Base-by-base conservation (phyloP, 78 protist genomes). In the Dictyostelium capitatum region DNA sequence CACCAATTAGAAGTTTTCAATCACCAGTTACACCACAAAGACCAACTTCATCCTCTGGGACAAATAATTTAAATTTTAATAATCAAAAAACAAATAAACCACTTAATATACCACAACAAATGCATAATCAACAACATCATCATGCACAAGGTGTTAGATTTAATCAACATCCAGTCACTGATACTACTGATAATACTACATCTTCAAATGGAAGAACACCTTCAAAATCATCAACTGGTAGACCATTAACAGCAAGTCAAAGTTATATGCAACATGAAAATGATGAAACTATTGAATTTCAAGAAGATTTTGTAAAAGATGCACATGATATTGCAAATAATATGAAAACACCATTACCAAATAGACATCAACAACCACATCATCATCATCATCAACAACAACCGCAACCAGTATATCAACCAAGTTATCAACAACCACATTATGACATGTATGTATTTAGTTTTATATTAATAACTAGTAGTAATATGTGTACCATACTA, bases 171-270 rank as follows among this genome's bases (percentile, higher is more conserved):
- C 75, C 75, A 67, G 14, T 67, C 6, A 15, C 75, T 10, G 75
- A 67, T 32, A 15, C 75, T 1, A 19, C 19, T 67, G 48, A 41
- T 1, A 28, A 67, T 25, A 11, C 70, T 59, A 23, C 69, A n/a
- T 23, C 20, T 23, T 11, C 28, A 62, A 62, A 62, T 25, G 23
- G 43, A 62, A 62, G 70, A 62, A 62, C 70, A 19, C 70, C 70
- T 62, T 62, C 70, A 11, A 62, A 62, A 62, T 64, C 75, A 67
- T 9, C 75, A 32, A n/a, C 43, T 30, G 30, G 30, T 67, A 67
- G 47, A 32, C 48, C 75, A 32, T 32, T 32, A 67, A 67, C 75
- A 15, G 75, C 75, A 32, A 67, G 75, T 67, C 75, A 67, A 67
- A 67, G 75, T 17, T 67, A 67, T 67, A 32, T 67, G 6, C n/a